Conservation (phyloP, 2,329 filamentous ascomycete species). For the Thelonectria olida region DNA sequence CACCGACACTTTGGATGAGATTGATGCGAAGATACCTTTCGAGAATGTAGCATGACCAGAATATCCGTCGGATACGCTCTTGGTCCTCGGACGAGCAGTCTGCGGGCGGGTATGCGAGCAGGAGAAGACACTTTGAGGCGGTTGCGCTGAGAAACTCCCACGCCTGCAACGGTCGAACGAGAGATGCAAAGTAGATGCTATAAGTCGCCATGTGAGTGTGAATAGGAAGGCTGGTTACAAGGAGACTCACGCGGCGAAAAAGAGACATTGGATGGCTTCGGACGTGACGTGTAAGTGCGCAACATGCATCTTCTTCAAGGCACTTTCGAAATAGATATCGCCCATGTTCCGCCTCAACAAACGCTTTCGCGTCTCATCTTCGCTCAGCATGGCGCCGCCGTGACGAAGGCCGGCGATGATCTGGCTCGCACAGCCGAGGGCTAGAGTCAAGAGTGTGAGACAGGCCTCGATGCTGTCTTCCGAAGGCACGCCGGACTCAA, state of each 20-base stretch:
- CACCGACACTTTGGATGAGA: background rate
- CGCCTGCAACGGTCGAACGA: conserved; percentile 59
- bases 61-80: conserved; percentile 60
- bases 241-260: conserved; percentile 57
- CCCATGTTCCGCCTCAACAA: conserved; percentile 47
- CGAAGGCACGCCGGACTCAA: conserved; percentile 46
- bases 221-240: rapidly evolving
- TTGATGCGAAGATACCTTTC: conserved; percentile 51
- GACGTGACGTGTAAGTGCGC: conserved; percentile 57
- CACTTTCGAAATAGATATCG: conserved; percentile 56
- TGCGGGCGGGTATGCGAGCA: conserved; percentile 54
- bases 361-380: conserved; percentile 43
- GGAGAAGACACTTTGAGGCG: conserved; percentile 58
- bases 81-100: conserved; percentile 50
- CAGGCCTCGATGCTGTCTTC: conserved; percentile 52
- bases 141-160: conserved; percentile 62
- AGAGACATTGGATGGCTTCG: conserved; percentile 58
- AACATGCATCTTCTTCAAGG: conserved; percentile 55
- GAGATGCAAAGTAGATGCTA: conserved; percentile 58
- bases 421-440: conserved; percentile 57
- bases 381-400: conserved; percentile 13
- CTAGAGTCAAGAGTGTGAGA: conserved; percentile 56
- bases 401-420: conserved; percentile 44
- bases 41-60: conserved; percentile 64
- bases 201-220: rapidly evolving